Evolutionary conservation across 192 early-diverging fungal genomes (phyloP).

Genomic region (Lobulomyces angularis): DNA sequence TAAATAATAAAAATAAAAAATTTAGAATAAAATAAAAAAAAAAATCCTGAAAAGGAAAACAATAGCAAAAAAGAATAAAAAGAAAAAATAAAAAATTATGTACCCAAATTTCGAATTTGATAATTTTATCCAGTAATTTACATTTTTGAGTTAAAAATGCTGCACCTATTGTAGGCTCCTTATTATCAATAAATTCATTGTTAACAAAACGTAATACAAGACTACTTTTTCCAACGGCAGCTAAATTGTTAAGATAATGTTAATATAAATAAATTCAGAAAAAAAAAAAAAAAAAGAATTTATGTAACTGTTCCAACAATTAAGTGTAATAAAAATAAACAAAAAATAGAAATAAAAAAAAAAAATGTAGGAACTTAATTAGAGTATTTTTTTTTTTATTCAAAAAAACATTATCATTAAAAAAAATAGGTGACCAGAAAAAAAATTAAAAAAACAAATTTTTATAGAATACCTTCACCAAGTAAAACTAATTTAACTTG

Average conservation of each 20-base stretch:
- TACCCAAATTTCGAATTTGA: conserved; percentile 93
- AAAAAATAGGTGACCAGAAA: neutral
- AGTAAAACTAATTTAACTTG: conserved; percentile 97
- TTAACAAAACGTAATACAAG: conserved; percentile 89
- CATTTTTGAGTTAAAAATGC: conserved; percentile 81
- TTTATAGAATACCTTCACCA: too few relatives aligned
- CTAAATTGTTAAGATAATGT: too few relatives aligned
- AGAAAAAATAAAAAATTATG: conserved; percentile 13
- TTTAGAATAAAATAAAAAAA: too few relatives aligned
- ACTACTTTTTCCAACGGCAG: conserved; percentile 98
- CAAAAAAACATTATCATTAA: conserved; percentile 30
- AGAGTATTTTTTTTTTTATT: conserved; percentile 45
- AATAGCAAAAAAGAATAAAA: too few relatives aligned
- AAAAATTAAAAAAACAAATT: neutral
- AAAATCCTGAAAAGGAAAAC: too few relatives aligned
- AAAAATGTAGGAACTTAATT: neutral
- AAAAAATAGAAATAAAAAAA: neutral
- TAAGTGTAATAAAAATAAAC: neutral
- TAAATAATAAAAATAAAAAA: too few relatives aligned
- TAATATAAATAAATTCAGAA: conserved; percentile 30
- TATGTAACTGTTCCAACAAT: neutral
- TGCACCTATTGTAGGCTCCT: conserved; percentile 94
- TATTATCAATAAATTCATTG: conserved; percentile 90
- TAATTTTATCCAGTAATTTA: conserved; percentile 74
- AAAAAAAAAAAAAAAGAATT: neutral